A percentile compares a stretch with the other conserved stretches of the same genome.
Conservation (phyloP, 352 stramenopile species). For the Phytopythium montanum region DNA sequence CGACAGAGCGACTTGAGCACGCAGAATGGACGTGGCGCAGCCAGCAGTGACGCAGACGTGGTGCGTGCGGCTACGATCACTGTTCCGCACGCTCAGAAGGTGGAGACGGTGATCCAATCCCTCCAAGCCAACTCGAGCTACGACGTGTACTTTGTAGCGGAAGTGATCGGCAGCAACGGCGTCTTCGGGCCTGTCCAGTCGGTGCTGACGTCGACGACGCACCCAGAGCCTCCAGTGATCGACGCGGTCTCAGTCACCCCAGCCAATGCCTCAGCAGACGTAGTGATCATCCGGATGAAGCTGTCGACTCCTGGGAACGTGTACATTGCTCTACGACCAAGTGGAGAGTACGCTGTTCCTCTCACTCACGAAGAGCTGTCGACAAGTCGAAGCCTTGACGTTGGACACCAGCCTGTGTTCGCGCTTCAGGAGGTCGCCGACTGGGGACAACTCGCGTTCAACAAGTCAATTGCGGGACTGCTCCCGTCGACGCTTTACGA, state of each 20-base stretch:
- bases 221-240: conserved; percentile 45
- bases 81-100: conserved; percentile 42
- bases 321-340: conserved; percentile 51
- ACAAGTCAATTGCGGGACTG: conserved; percentile 26
- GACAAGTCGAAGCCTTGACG: conserved; percentile 16
- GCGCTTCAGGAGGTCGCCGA: conserved; percentile 13
- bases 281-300: conserved; percentile 26
- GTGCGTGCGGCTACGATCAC: conserved; percentile 38
- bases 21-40: not conserved
- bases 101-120: conserved; percentile 37
- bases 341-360: conserved; percentile 2
- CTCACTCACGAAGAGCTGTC: conserved; percentile 25
- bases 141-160: conserved; percentile 80
- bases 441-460: conserved; percentile 24
- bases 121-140: conserved; percentile 65
- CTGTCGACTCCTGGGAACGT: conserved; percentile 35
- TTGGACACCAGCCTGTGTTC: conserved; percentile 20
- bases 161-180: conserved; percentile 74
- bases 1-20: not conserved
- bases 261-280: conserved; percentile 33
- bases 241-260: conserved; percentile 11
- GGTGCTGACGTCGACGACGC: conserved; percentile 49
- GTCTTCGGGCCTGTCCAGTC: conserved; percentile 72
- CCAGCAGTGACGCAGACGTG: conserved; percentile 2
- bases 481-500: conserved; percentile 56